A percentile compares a stretch with the other conserved stretches of the same genome.
These are phyloP conservation scores for Ceratobasidium sp. DNA, from an alignment of 1,284 basidiomycete genomes.

Conservation along the genomic window DNA sequence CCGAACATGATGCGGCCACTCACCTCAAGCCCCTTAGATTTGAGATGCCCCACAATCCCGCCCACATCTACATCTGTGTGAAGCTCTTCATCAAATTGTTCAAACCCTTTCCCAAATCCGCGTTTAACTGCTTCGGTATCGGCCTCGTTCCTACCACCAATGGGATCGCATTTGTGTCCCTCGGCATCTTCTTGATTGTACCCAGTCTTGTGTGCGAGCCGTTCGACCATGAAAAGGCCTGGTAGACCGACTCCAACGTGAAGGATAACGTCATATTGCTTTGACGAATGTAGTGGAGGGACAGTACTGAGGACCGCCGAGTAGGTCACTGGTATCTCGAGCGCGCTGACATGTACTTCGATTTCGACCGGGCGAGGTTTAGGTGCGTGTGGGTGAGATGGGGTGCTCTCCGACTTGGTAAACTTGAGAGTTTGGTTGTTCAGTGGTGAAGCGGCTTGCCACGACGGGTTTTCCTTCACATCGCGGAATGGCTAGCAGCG, in stretches of 20 bases:
- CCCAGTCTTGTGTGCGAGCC: slow-evolving; percentile 69
- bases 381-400: slow-evolving; percentile 1
- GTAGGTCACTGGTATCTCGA: slow-evolving; percentile 68
- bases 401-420: neutral
- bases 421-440: slow-evolving; percentile 28
- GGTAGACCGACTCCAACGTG: slow-evolving; percentile 73
- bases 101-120: slow-evolving; percentile 61
- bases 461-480: slow-evolving; percentile 27
- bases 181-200: slow-evolving; percentile 73
- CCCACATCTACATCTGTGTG: slow-evolving; percentile 58
- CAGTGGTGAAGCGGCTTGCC: slow-evolving; percentile 22
- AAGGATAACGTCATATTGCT: slow-evolving; percentile 72
- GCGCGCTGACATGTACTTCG: slow-evolving; percentile 63
- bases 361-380: neutral
- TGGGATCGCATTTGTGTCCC: slow-evolving; percentile 62
- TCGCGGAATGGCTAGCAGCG: slow-evolving; percentile 28
- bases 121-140: slow-evolving; percentile 47
- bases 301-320: slow-evolving; percentile 63
- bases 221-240: slow-evolving; percentile 69
- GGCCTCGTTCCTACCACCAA: no score
- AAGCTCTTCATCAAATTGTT: slow-evolving; percentile 56
- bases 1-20: slow-evolving; percentile 43
- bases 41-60: slow-evolving; percentile 61
- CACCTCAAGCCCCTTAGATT: slow-evolving; percentile 64
- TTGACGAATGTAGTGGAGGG: slow-evolving; percentile 64